Base-by-base conservation (phyloP, 306 rosid genomes). In the Delonix regia region DNA sequence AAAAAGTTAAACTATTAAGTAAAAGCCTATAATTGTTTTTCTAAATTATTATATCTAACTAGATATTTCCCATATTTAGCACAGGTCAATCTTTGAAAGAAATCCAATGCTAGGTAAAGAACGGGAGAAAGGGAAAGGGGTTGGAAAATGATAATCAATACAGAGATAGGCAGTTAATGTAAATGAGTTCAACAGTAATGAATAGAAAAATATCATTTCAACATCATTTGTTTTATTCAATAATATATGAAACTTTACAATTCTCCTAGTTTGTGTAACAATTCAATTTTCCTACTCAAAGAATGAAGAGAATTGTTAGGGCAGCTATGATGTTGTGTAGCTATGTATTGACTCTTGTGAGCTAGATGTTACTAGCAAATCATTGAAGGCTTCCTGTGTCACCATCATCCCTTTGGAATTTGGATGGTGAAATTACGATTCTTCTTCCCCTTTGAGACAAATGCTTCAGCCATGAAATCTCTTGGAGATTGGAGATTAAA, bases 391-490 rank as follows among this genome's bases (percentile, higher is more conserved):
- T n/a, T 12, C 10, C 9, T 28, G 24, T 36, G 66, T 22, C 18
- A 55, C 66, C 66, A 22, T 36, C 53, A 52, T 73, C n/a, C n/a
- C n/a, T n/a, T n/a, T n/a, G n/a, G n/a, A n/a, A n/a, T n/a, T 38
- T 56, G n/a, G 64, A 71, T 52, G 76, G 34, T 19, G 25, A 51
- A 71, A 71, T n/a, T n/a, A 16, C 19, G 18, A 14, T 14, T 12
- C 1, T 1, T 22, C 15, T 14, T 38, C 10, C 39, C 21, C 21
- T 3, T 2, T 38, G 30, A 10, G 16, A 19, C 18, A 42, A 38
- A 73, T 55, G 24, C 77, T 73, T 38, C 39, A 22, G 38, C 38
- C 52, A 36, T 73, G 36, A 53, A 55, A 72, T 24, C 66, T 60
- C 41, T 28, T 4, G 15, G 21, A 59, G n/a, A n/a, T n/a, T n/a